These are phyloP conservation scores for Tylopilus sp. DNA, from an alignment of 768 basidiomycete species.

Conservation along the genomic window DNA sequence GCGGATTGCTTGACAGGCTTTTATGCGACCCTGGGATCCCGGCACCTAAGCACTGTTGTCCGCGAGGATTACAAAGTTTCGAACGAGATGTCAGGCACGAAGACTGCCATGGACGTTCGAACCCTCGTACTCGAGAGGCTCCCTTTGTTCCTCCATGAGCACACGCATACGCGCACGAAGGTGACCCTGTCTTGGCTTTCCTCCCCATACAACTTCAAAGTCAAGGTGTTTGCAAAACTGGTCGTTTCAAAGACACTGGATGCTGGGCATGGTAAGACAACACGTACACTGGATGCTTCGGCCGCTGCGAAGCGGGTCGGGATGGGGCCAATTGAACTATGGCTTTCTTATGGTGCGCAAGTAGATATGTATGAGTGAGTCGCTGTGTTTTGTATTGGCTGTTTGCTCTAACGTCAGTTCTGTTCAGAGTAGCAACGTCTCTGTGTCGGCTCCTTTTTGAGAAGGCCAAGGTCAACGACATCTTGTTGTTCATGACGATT, in stretches of 20 bases:
- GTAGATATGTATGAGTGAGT: conserved; percentile 4
- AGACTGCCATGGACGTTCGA: neutral
- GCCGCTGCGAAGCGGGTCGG: neutral
- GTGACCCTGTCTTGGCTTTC: neutral
- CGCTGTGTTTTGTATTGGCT: no score
- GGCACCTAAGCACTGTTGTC: neutral
- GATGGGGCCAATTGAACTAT: neutral
- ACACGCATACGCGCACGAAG: neutral
- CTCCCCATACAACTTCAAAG: neutral
- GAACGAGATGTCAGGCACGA: neutral
- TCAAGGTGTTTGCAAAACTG: neutral
- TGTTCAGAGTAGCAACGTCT: neutral
- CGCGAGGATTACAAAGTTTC: neutral
- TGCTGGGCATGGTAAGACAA: neutral
- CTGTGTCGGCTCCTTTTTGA: conserved; percentile 1
- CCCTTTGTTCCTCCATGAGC: neutral
- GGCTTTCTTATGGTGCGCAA: neutral
- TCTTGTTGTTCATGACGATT: neutral
- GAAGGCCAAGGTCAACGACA: neutral
- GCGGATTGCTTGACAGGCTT: neutral
- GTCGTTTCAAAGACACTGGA: neutral
- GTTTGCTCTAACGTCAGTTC: neutral
- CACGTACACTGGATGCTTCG: neutral
- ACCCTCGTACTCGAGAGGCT: neutral
- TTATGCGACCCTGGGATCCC: neutral